Evolutionary conservation across 2,329 filamentous ascomycete species (phyloP), one percentile per base, ranked within the genome.

Genomic region (Fusarium neocosmosporiellum): DNA sequence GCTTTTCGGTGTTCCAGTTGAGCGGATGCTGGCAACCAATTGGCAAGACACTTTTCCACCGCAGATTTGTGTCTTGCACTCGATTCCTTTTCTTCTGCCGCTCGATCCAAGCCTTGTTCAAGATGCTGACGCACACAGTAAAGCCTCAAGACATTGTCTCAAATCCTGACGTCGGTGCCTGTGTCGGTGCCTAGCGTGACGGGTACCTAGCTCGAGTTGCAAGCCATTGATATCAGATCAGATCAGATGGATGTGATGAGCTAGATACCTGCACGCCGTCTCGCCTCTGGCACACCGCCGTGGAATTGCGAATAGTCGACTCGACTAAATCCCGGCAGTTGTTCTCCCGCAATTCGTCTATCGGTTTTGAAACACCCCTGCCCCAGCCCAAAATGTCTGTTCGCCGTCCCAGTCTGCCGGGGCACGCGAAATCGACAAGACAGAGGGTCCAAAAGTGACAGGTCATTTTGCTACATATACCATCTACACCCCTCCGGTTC

Each of bases 21-120:
- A 61, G 66, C 63, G 65, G 67, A 68, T 65, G 73, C 55, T 66
- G 67, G 73, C 76, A 77, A 70, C 71, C 67, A 77, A 77, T 76
- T 69, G 65, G 50, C 37, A 59, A 64, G 67, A 58, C 24, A 41
- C 39, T 34, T 48, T 27, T 48, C 27, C 5, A 27, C 27, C 43
- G 34, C 64, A 48, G 34, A 58, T 63, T 33, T 53, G 48, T 54
- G 59, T 71, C 46, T 61, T 48, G 39, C 36, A 58, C 20, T 60
- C 46, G 31, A 16, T 61, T 60, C 36, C 24, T 48, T 27, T 41
- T 60, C 34, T 34, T 46, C 13, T 16, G 20, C 29, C 18, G 34
- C 18, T 20, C 33, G 53, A 57, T n/a, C 20, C 53, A 57, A 37
- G 53, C 16, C 24, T 43, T 59, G 36, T 29, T 59, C 14, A 53